A percentile compares a stretch with the other conserved stretches of the same genome.
Evolutionary conservation across 768 basidiomycete species (phyloP).

Genomic region (Lentinula guzmanii): DNA sequence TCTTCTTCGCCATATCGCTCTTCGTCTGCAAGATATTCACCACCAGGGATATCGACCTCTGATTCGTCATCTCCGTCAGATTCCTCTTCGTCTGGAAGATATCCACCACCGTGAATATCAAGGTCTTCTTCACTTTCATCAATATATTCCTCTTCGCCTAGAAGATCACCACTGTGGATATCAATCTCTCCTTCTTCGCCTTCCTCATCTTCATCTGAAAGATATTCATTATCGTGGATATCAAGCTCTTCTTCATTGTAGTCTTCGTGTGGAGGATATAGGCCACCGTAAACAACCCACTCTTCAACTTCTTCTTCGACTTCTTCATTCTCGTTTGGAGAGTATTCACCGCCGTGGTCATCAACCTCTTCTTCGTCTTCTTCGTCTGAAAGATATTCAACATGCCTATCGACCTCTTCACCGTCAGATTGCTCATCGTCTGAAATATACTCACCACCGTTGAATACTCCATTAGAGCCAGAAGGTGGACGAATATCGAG

Average conservation of each 20-base stretch:
- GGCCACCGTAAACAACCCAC: constrained; percentile 46
- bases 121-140: no score
- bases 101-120: constrained; percentile 50
- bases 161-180: no score
- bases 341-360: constrained; percentile 31
- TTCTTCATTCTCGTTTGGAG: constrained; percentile 32
- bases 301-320: constrained; percentile 25
- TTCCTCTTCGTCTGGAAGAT: constrained; percentile 39
- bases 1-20: constrained; percentile 12
- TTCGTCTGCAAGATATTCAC: constrained; percentile 21
- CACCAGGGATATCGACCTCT: constrained; percentile 17
- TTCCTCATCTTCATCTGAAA: background rate
- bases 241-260: no score
- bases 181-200: no score
- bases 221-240: no score
- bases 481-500: constrained; percentile 43
- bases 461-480: constrained; percentile 48
- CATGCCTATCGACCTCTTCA: no score
- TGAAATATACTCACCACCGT: no score
- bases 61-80: constrained; percentile 32
- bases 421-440: background rate
- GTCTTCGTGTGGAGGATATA: no score
- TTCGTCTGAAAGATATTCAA: constrained; percentile 22
- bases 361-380: constrained; percentile 32
- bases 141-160: no score